Conservation (phyloP, 208 protist genomes). For the Wallacemonas sp. region DNA sequence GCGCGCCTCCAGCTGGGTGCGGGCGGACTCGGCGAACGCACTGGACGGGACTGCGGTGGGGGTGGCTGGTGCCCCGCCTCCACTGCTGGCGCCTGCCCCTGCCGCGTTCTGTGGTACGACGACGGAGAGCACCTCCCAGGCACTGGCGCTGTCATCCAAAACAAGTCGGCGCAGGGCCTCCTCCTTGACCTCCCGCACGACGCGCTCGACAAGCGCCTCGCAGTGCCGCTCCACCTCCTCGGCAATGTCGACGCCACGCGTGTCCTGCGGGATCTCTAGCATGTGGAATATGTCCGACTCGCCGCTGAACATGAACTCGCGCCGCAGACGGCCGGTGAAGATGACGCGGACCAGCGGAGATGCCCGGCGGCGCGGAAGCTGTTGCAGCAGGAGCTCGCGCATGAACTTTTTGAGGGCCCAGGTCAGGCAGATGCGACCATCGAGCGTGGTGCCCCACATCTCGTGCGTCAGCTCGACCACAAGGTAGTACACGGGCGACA, state of each 20-base stretch:
- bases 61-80: not conserved
- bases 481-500: constrained; percentile 78
- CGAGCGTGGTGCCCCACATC: constrained; percentile 84
- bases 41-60: not conserved
- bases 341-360: constrained; percentile 70
- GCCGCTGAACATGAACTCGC: constrained; percentile 46
- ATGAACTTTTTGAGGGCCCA: constrained; percentile 84
- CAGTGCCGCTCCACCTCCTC: constrained; percentile 75
- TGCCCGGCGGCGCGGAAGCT: constrained; percentile 66
- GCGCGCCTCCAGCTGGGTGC: constrained; percentile 17
- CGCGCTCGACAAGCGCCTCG: constrained; percentile 57
- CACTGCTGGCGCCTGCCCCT: not conserved
- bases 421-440: constrained; percentile 66
- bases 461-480: constrained; percentile 74
- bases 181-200: constrained; percentile 46
- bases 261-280: constrained; percentile 60
- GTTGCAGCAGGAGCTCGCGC: constrained; percentile 61
- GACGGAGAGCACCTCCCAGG: constrained; percentile 4
- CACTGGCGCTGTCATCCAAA: not conserved
- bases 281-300: constrained; percentile 70
- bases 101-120: no score
- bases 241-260: constrained; percentile 36
- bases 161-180: constrained; percentile 15
- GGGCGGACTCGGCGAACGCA: constrained; percentile 11
- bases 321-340: constrained; percentile 62